These are phyloP conservation scores for Pichia sp. DNA, from an alignment of 1,139 yeast species.

Conservation along the genomic window DNA sequence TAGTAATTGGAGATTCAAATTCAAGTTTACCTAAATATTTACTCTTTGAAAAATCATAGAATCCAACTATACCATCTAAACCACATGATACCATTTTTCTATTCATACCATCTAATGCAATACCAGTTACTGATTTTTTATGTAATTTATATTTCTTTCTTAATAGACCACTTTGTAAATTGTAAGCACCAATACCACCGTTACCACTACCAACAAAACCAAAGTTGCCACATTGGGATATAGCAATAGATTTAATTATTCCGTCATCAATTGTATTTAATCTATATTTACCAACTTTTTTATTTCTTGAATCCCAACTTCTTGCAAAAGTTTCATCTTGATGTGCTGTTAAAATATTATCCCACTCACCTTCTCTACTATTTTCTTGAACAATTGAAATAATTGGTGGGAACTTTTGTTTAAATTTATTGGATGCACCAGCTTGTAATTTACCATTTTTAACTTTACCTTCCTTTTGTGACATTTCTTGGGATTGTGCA, in stretches of 20 bases:
- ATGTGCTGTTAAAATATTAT: conserved; percentile 87
- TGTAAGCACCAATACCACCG: conserved; percentile 86
- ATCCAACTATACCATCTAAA: conserved; percentile 82
- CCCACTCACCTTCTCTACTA: conserved; percentile 90
- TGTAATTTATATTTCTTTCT: conserved; percentile 64
- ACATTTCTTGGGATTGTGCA: conserved; percentile 91
- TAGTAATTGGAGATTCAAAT: conserved; percentile 72
- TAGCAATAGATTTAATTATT: conserved; percentile 68
- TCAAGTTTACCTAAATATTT: conserved; percentile 61
- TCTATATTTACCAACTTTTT: conserved; percentile 71
- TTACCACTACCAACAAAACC: conserved; percentile 85
- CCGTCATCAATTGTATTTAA: conserved; percentile 74
- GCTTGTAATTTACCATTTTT: conserved; percentile 52
- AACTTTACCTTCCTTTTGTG: conserved; percentile 62
- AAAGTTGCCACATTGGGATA: conserved; percentile 93
- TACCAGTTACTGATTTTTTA: conserved; percentile 77
- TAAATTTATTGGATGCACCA: conserved; percentile 44
- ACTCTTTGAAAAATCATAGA: conserved; percentile 76
- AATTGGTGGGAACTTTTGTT: conserved; percentile 73
- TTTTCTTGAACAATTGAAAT: conserved; percentile 66
- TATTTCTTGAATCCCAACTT: conserved; percentile 84
- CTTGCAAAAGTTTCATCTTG: conserved; percentile 78
- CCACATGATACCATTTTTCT: conserved; percentile 81
- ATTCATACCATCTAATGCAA: conserved; percentile 87
- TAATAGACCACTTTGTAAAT: conserved; percentile 80